These are phyloP conservation scores for Apiospora aurea DNA, from an alignment of 2,329 filamentous ascomycete species.

Conservation along the genomic window DNA sequence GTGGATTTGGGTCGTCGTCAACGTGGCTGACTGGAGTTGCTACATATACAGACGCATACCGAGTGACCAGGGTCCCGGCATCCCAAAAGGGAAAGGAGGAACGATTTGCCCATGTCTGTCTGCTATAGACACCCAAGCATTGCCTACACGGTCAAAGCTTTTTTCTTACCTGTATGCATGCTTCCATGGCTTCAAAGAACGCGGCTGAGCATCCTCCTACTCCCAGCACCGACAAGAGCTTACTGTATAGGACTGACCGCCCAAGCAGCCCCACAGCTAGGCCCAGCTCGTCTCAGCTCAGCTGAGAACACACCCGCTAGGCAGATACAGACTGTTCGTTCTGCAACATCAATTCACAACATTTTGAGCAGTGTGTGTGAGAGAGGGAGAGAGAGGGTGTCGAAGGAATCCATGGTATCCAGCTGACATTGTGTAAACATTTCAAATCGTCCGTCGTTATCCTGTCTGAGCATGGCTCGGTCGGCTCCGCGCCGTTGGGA, in stretches of 20 bases:
- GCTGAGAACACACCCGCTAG: background rate
- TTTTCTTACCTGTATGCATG: background rate
- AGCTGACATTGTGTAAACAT: background rate
- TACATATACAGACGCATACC: background rate
- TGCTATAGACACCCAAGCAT: background rate
- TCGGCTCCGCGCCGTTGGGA: background rate
- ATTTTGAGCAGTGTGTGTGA: background rate
- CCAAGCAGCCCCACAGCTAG: background rate
- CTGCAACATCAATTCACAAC: background rate
- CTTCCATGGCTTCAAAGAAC: background rate
- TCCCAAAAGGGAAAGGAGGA: background rate
- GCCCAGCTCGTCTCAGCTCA: conserved; percentile 1
- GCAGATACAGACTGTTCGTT: background rate
- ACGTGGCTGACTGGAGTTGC: background rate
- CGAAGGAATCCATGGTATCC: background rate
- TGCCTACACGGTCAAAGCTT: background rate
- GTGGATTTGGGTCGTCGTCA: background rate
- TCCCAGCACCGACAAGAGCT: background rate
- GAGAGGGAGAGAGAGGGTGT: background rate
- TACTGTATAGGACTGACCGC: conserved; percentile 16
- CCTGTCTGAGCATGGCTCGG: background rate
- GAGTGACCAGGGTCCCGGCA: background rate
- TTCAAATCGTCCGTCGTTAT: background rate
- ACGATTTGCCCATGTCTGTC: background rate
- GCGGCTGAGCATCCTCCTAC: background rate